Conservation (phyloP, 2,329 filamentous ascomycete species). For the Ophiognomonia clavigignenti-juglandacearum region DNA sequence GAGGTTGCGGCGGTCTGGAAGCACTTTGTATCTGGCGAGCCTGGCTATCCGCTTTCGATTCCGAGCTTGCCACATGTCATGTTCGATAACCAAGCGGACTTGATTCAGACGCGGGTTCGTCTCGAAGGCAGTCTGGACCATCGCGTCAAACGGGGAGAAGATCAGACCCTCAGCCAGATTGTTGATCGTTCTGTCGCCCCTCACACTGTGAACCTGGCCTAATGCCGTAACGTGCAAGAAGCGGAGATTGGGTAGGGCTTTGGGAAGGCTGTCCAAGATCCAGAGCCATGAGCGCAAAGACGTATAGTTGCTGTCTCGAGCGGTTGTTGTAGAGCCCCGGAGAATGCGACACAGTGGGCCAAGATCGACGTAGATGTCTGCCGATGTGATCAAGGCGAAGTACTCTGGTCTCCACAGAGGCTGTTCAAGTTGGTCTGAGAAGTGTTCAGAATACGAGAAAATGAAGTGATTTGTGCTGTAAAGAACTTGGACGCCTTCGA, state of each 20-base stretch:
- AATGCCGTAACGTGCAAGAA: neutral
- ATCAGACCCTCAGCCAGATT: neutral
- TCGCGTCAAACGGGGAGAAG: slow-evolving; percentile 4
- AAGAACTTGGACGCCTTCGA: slow-evolving; percentile 1
- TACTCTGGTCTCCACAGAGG: neutral
- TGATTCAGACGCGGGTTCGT: neutral
- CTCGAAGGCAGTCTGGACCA: neutral
- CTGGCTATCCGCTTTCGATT: neutral
- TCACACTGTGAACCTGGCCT: neutral
- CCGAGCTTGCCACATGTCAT: neutral
- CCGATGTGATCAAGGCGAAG: neutral
- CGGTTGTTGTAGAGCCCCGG: neutral
- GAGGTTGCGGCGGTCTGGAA: too few species aligned
- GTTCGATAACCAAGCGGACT: neutral
- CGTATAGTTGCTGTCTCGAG: slow-evolving; percentile 1
- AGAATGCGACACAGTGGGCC: neutral
- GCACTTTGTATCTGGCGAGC: neutral
- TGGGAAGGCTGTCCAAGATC: neutral
- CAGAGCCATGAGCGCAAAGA: neutral
- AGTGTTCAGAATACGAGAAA: neutral
- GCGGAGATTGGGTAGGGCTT: neutral
- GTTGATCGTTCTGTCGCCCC: neutral
- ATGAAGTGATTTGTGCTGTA: slow-evolving; percentile 1
- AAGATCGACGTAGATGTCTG: slow-evolving; percentile 1
- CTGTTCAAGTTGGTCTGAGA: neutral